Percentiles rank a stretch among this genome's conserved stretches.
These are phyloP conservation scores for Lodderomyces jiufengensis DNA, from an alignment of 1,139 yeast species.

Conservation along the genomic window DNA sequence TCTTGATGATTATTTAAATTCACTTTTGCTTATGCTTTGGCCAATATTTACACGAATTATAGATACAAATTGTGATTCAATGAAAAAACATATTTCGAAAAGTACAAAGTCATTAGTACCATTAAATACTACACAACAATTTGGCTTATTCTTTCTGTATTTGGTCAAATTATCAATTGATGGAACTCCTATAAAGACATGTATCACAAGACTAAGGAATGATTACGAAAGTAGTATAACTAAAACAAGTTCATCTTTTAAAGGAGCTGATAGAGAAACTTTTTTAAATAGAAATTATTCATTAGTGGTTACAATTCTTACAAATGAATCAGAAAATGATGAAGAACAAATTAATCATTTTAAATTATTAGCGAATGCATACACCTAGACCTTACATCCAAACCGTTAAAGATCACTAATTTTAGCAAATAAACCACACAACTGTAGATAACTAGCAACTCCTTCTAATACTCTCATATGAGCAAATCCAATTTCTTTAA, in stretches of 20 bases:
- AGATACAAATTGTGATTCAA: slow-evolving; percentile 71
- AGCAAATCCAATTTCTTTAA: slow-evolving; percentile 82
- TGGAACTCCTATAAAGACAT: slow-evolving; percentile 71
- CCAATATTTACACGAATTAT: slow-evolving; percentile 77
- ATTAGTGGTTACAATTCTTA: slow-evolving; percentile 47
- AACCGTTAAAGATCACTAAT: slow-evolving; percentile 36
- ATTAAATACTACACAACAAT: slow-evolving; percentile 64
- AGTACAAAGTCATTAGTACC: slow-evolving; percentile 49
- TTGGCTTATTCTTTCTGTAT: slow-evolving; percentile 73
- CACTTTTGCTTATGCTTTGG: slow-evolving; percentile 70
- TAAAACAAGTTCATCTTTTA: slow-evolving; percentile 49
- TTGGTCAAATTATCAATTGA: slow-evolving; percentile 54
- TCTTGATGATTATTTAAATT: slow-evolving; percentile 69
- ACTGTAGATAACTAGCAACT: slow-evolving; percentile 79
- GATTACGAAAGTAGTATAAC: slow-evolving; percentile 80
- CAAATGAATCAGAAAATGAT: slow-evolving; percentile 47
- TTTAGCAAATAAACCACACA: slow-evolving; percentile 79
- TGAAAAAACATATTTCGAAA: slow-evolving; percentile 36
- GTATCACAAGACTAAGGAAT: slow-evolving; percentile 64
- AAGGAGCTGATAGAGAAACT: slow-evolving; percentile 53
- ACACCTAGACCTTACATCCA: slow-evolving; percentile 25
- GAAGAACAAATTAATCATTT: slow-evolving; percentile 61
- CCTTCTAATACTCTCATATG: slow-evolving; percentile 95
- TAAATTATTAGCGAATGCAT: slow-evolving; percentile 58
- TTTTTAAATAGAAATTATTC: slow-evolving; percentile 78